Base-by-base conservation (phyloP, 176 grass and related monocot species). In the Leersia perrieri region DNA sequence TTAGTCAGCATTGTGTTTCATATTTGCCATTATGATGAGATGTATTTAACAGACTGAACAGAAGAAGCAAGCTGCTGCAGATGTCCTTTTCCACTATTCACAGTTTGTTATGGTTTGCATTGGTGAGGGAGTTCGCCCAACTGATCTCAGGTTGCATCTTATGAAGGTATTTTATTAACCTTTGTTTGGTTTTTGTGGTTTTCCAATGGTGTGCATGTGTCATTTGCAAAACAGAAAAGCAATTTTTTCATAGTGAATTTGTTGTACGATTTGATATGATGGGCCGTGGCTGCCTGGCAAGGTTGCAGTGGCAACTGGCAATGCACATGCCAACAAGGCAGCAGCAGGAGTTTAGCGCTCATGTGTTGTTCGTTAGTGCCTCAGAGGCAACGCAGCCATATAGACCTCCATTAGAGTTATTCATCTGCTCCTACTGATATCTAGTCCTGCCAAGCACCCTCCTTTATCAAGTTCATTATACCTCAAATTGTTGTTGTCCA, bases 81-180 rank as follows among this genome's bases (percentile, higher is more conserved):
- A 95, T 84, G 96, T 93, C 67, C 84, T 93, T 72, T 87, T 88
- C 31, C 88, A 98, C 61, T 98, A 98, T 84, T 95, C 96, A 5
- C 88, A 93, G 27, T 98, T 98, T 86, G 90, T 87, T 71, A 91
- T 93, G 90, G 96, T 95, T 20, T 98, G 96, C 88, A 93, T 98
- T 66, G 96, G 96, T 12, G 90, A 98, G 81, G 96, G 85, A 16
- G 84, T 98, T 87, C 87, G 82, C 18, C 92, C 96, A 26, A 89
- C 84, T 86, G 96, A 98, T 91, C 82, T 98, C 27, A 91, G 92
- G 68, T 86, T 98, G 60, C 92, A 98, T 68, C 89, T 95, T 80
- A 98, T 95, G 90, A 98, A 98, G 88, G 95, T 98, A 82, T 40
- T 65, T 86, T 60, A 25, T 11, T 18, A 35, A 65, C 63, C 26